Percentiles rank a stretch among this genome's conserved stretches.
phyloP scores from a whole-genome alignment of 257 asterid species.

The Nemophila menziesii region DNA sequence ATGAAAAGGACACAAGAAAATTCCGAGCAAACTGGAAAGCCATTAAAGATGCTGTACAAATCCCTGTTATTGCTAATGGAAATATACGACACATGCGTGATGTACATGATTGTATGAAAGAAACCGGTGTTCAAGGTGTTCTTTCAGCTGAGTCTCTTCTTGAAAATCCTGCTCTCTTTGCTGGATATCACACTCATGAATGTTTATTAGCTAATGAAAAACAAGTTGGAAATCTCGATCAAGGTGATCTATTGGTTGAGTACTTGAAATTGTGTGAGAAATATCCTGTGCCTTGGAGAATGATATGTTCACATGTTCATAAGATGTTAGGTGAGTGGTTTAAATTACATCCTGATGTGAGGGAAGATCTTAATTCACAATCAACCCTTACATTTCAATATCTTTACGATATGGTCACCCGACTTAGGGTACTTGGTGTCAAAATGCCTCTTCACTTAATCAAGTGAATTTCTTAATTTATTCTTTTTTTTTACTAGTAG shows the following conservation, averaged over 20 bases:
- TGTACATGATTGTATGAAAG: slow-evolving; percentile 53
- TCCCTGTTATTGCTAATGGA: slow-evolving; percentile 95
- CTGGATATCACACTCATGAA: slow-evolving; percentile 67
- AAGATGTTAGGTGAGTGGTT: slow-evolving; percentile 94
- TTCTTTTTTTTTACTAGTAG: no score
- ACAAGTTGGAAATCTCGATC: slow-evolving; percentile 50
- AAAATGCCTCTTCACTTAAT: slow-evolving; percentile 57
- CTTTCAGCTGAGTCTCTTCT: slow-evolving; percentile 93
- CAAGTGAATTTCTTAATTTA: no score
- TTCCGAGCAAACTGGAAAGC: slow-evolving; percentile 78
- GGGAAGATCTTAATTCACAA: slow-evolving; percentile 67
- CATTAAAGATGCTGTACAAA: slow-evolving; percentile 66
- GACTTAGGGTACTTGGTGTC: slow-evolving; percentile 55
- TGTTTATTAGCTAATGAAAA: slow-evolving; percentile 40
- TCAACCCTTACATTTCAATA: slow-evolving; percentile 63
- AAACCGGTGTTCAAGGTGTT: slow-evolving; percentile 71
- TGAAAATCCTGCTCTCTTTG: slow-evolving; percentile 91
- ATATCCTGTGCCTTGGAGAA: slow-evolving; percentile 94
- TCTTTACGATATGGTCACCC: slow-evolving; percentile 52
- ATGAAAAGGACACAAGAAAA: slow-evolving; percentile 83
- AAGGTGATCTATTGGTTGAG: slow-evolving; percentile 57
- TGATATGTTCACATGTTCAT: slow-evolving; percentile 89
- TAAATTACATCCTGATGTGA: slow-evolving; percentile 51
- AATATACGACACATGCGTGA: slow-evolving; percentile 73
- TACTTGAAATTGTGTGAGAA: slow-evolving; percentile 69